Evolutionary conservation across 2,329 filamentous ascomycete genomes (phyloP), one percentile per base, ranked within the genome.

Genomic region (Aureobasidium uvarum): DNA sequence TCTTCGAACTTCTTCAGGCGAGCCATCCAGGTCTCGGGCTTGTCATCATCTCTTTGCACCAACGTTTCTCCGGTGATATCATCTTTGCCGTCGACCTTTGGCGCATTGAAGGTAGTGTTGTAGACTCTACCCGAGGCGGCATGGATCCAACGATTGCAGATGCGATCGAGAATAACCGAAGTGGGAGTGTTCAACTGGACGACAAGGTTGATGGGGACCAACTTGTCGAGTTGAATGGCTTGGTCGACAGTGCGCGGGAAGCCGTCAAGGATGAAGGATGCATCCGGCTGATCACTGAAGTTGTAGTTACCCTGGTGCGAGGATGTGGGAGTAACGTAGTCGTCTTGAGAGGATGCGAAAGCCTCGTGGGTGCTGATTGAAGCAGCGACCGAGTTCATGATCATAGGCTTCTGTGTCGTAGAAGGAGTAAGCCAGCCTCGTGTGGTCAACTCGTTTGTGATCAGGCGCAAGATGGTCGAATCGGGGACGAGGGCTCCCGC

Each of bases 131-230:
- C 95, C 0, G 92, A 96, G 0, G 92, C 87, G 72, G 90, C 90
- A 77, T 99, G 95, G 46, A 97, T 89, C 93, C 93, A 97, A 66
- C 95, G 89, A 60, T 92, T 92, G 50, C 90, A 87, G 71, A 99
- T 97, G 64, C 95, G 89, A 71, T 92, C 87, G 69, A 98, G 84
- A 67, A 99, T 92, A 67, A 97, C 91, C 10, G 89, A 85, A 39
- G 90, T 86, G 0, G 95, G 95, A 0, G 94, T 98, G 74, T 89
- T 85, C 71, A 98, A 83, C 64, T 90, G 92, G 66, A 97, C 89
- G 56, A 92, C 95, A 67, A 97, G 85, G 78, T 99, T 99, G 76
- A 99, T 93, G n/a, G 94, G 92, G 38, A 98, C 85, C 39, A 97
- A 83, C 52, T 81, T 80, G 74, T 96, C 92, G 55, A 98, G 84